Evolutionary conservation across 2,329 filamentous ascomycete genomes (phyloP).

Genomic region (Blastomyces percursus): DNA sequence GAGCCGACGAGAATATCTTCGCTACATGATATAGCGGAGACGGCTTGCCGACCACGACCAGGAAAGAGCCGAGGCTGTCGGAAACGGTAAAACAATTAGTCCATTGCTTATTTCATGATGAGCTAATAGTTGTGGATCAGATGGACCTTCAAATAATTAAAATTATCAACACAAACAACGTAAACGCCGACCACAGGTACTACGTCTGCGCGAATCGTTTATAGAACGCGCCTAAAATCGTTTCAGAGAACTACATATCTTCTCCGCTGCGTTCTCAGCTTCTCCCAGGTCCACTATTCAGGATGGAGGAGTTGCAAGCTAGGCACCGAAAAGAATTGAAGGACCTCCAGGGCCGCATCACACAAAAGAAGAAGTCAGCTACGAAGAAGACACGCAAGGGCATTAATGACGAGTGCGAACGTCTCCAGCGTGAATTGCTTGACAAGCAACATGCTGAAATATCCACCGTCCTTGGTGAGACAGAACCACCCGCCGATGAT

Average conservation of each 20-base stretch:
- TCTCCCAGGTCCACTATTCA: neutral
- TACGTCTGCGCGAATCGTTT: too few species aligned
- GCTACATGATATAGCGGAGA: neutral
- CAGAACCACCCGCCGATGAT: conserved; percentile 11
- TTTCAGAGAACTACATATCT: neutral
- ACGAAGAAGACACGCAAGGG: conserved; percentile 69
- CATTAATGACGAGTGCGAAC: conserved; percentile 55
- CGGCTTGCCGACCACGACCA: conserved; percentile 12
- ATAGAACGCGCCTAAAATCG: neutral
- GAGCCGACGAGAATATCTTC: neutral
- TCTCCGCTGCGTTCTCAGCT: too few species aligned
- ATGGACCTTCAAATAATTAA: neutral
- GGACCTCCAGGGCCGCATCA: conserved; percentile 74
- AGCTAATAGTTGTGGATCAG: neutral
- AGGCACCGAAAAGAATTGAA: conserved; percentile 81
- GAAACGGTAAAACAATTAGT: conserved; percentile 9
- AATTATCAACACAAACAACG: neutral
- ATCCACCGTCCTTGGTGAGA: conserved; percentile 32
- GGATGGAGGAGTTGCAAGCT: conserved; percentile 65
- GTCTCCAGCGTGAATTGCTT: conserved; percentile 45
- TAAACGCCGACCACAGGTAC: too few species aligned
- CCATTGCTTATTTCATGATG: conserved; percentile 6
- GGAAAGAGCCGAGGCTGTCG: conserved; percentile 21
- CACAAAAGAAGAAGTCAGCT: conserved; percentile 92
- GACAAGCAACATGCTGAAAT: conserved; percentile 45